phyloP scores from a whole-genome alignment of 2,329 filamentous ascomycete genomes.

The Pseudopithomyces maydicus region DNA sequence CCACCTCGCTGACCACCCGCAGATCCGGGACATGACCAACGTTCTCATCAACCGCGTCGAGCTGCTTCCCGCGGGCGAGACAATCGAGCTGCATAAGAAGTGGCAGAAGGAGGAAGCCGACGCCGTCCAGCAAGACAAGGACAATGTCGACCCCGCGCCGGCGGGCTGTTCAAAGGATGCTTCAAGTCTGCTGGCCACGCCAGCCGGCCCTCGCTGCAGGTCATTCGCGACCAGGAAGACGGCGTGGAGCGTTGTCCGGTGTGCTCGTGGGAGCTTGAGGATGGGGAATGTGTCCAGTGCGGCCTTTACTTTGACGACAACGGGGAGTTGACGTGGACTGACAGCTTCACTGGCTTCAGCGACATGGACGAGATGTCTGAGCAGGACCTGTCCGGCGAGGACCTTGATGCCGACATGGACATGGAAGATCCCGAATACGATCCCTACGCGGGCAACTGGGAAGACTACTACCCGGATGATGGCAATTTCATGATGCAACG shows the following conservation, averaged over 20 bases:
- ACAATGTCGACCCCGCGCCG: slow-evolving; percentile 54
- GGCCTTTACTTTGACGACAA: slow-evolving; percentile 57
- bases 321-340: slow-evolving; percentile 44
- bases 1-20: slow-evolving; percentile 6
- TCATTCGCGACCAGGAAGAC: slow-evolving; percentile 63
- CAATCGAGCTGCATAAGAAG: slow-evolving; percentile 63
- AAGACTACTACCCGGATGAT: slow-evolving; percentile 36
- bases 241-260: slow-evolving; percentile 65
- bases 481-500: slow-evolving; percentile 41
- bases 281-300: slow-evolving; percentile 62
- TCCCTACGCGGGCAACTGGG: slow-evolving; percentile 39
- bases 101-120: slow-evolving; percentile 65
- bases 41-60: slow-evolving; percentile 65
- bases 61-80: slow-evolving; percentile 67
- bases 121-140: slow-evolving; percentile 64
- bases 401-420: slow-evolving; percentile 51
- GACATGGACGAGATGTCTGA: slow-evolving; percentile 52
- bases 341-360: slow-evolving; percentile 50
- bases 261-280: slow-evolving; percentile 68
- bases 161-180: slow-evolving; percentile 68
- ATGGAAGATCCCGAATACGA: slow-evolving; percentile 46
- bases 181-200: slow-evolving; percentile 49
- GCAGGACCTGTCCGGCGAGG: slow-evolving; percentile 41
- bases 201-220: slow-evolving; percentile 33
- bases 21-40: slow-evolving; percentile 69